These are phyloP conservation scores for Elsinoe batatas DNA, from an alignment of 2,329 filamentous ascomycete genomes.

Conservation along the genomic window DNA sequence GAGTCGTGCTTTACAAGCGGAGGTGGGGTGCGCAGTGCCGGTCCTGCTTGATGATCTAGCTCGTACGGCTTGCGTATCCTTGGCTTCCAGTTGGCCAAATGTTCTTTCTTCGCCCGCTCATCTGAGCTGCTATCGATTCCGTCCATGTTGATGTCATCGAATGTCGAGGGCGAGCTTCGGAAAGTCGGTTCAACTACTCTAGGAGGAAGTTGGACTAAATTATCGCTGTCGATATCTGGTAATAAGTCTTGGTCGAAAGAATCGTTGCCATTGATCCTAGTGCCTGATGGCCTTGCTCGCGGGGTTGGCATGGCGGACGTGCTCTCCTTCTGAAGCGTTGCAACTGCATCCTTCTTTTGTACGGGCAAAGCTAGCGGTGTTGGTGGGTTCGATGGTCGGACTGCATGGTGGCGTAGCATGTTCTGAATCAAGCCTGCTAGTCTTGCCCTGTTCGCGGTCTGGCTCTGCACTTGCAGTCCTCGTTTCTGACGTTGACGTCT, in stretches of 20 bases:
- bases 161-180: neutral
- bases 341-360: conserved; percentile 10
- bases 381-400: conserved; percentile 16
- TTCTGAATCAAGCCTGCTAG: neutral
- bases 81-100: conserved; percentile 19
- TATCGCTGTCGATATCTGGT: conserved; percentile 6
- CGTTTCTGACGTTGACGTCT: neutral
- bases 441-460: neutral
- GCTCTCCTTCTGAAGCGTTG: conserved; percentile 28
- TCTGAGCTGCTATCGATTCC: conserved; percentile 8
- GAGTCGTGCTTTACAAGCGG: conserved; percentile 45
- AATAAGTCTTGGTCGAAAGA: neutral
- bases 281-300: conserved; percentile 33
- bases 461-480: neutral
- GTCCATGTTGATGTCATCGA: neutral
- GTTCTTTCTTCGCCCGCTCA: conserved; percentile 19
- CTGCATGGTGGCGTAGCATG: neutral
- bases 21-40: conserved; percentile 25
- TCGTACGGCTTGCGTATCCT: conserved; percentile 21
- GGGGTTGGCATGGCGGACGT: conserved; percentile 47
- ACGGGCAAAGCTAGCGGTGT: conserved; percentile 15
- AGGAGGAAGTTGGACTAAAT: conserved; percentile 1
- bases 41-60: conserved; percentile 19
- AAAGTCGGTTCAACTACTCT: neutral
- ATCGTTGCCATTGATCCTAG: neutral